These are phyloP conservation scores for Harrya chromipes DNA, from an alignment of 768 basidiomycete species.

Conservation along the genomic window DNA sequence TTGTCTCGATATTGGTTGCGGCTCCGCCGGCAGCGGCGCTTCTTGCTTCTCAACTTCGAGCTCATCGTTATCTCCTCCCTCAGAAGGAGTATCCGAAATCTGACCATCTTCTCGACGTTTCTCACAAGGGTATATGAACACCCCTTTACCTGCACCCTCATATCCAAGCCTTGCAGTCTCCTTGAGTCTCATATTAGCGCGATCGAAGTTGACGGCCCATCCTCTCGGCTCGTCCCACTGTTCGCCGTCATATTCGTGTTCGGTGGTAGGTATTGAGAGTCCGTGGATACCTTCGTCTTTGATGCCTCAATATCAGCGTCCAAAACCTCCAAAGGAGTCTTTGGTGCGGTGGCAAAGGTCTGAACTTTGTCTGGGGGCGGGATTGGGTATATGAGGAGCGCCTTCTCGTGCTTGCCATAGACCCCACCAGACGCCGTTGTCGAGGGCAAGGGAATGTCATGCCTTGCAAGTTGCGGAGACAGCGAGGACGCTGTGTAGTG, in stretches of 20 bases:
- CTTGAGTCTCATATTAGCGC: slow-evolving; percentile 28
- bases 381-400: slow-evolving; percentile 26
- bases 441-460: slow-evolving; percentile 65
- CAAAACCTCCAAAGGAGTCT: slow-evolving; percentile 20
- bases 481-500: slow-evolving; percentile 47
- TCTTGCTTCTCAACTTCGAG: slow-evolving; percentile 11
- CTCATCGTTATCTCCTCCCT: slow-evolving; percentile 2
- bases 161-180: slow-evolving; percentile 18
- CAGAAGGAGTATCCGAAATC: slow-evolving; percentile 5
- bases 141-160: slow-evolving; percentile 9
- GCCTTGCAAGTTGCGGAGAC: slow-evolving; percentile 52
- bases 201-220: slow-evolving; percentile 43
- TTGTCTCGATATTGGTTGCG: slow-evolving; percentile 21
- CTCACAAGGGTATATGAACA: slow-evolving; percentile 19
- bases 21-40: slow-evolving; percentile 4
- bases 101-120: slow-evolving; percentile 10
- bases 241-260: slow-evolving; percentile 27
- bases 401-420: slow-evolving; percentile 49
- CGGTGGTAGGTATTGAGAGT: slow-evolving; percentile 22
- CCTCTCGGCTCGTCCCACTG: slow-evolving; percentile 36
- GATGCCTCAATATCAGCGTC: slow-evolving; percentile 25
- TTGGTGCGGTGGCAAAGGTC: slow-evolving; percentile 12
- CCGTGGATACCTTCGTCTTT: slow-evolving; percentile 31
- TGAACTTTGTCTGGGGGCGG: slow-evolving; percentile 6
- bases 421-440: slow-evolving; percentile 76